A percentile compares a stretch with the other conserved stretches of the same genome.
phyloP scores from a whole-genome alignment of 1,284 basidiomycete genomes.

The Puccinia polysora region DNA sequence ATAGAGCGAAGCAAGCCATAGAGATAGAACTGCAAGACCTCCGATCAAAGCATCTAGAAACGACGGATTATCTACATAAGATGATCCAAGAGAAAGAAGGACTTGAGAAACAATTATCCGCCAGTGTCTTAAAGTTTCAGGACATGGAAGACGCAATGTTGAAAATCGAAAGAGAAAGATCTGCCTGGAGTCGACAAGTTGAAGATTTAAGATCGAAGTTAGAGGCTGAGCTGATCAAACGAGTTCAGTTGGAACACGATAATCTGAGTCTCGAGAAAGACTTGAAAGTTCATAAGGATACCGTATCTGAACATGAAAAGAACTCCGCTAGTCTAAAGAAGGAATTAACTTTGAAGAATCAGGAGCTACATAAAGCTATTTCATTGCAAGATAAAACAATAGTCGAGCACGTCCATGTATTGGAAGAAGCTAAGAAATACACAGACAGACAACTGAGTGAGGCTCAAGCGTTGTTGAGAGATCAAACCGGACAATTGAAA shows the following conservation, averaged over 20 bases:
- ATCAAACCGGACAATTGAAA: constrained; percentile 69
- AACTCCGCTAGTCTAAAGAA: constrained; percentile 50
- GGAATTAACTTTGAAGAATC: constrained; percentile 46
- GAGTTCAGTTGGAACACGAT: constrained; percentile 45
- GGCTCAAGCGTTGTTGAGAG: constrained; percentile 69
- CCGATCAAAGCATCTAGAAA: constrained; percentile 67
- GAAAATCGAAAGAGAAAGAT: constrained; percentile 74
- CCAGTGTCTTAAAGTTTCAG: constrained; percentile 69
- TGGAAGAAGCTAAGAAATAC: constrained; percentile 92
- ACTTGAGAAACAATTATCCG: constrained; percentile 69
- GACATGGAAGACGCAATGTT: constrained; percentile 82
- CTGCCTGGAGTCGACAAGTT: constrained; percentile 67
- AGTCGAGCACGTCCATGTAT: constrained; percentile 95
- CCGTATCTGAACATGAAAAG: constrained; percentile 58
- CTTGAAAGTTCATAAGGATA: constrained; percentile 75
- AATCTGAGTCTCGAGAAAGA: constrained; percentile 49
- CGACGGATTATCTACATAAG: constrained; percentile 56
- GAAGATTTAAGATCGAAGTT: constrained; percentile 62
- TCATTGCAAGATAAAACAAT: constrained; percentile 93
- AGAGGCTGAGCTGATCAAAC: constrained; percentile 49
- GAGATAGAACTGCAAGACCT: constrained; percentile 72
- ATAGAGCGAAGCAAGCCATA: constrained; percentile 65
- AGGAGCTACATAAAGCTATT: constrained; percentile 48
- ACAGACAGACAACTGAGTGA: constrained; percentile 87
- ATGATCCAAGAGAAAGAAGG: constrained; percentile 56